phyloP scores from a whole-genome alignment of 495 filamentous ascomycete genomes.

The Trichoderma asperelloides region DNA sequence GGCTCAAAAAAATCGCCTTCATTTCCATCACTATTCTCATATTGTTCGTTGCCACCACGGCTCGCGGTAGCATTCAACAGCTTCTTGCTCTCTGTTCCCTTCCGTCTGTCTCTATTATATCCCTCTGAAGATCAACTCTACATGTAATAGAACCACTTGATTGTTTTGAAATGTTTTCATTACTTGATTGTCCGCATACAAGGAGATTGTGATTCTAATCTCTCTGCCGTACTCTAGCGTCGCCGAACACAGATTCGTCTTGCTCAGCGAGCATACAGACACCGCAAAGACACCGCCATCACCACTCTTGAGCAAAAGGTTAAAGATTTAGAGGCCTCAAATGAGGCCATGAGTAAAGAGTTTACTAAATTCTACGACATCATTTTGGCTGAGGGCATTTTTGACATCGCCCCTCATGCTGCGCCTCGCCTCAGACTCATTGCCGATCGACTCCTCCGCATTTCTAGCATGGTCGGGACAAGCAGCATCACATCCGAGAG shows the following conservation, averaged over 20 bases:
- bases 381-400: conserved; percentile 38
- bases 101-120: no score
- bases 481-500: conserved; percentile 19
- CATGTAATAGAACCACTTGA: no score
- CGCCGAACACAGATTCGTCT: conserved; percentile 81
- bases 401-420: conserved; percentile 43
- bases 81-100: no score
- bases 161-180: no score
- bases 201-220: background rate
- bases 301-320: conserved; percentile 61
- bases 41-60: no score
- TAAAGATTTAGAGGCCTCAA: conserved; percentile 51
- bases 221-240: conserved; percentile 41
- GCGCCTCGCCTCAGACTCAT: conserved; percentile 35
- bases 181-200: no score
- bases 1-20: no score
- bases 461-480: conserved; percentile 29
- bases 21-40: no score
- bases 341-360: conserved; percentile 65
- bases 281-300: conserved; percentile 75
- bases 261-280: conserved; percentile 76
- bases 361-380: conserved; percentile 64
- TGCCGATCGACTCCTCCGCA: conserved; percentile 35
- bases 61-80: no score
- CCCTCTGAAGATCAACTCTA: no score